These are phyloP conservation scores for Xanthoconium purpureum DNA, from an alignment of 768 basidiomycete genomes.

Conservation along the genomic window DNA sequence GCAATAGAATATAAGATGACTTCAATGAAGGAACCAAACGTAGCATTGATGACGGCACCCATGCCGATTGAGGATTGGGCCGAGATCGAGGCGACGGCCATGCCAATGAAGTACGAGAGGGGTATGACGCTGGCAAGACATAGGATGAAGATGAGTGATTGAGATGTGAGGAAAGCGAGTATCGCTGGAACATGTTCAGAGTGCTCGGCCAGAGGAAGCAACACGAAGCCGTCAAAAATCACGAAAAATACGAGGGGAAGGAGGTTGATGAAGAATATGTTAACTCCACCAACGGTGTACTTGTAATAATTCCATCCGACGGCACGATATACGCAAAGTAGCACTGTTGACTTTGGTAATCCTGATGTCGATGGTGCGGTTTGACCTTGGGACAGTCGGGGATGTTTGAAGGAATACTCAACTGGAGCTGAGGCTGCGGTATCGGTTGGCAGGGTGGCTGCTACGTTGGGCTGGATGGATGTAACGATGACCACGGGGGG, in stretches of 20 bases:
- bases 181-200: constrained; percentile 61
- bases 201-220: constrained; percentile 69
- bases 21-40: constrained; percentile 98
- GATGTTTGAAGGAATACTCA: constrained; percentile 65
- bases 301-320: constrained; percentile 93
- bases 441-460: constrained; percentile 3
- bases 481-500: constrained; percentile 62
- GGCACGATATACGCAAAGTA: constrained; percentile 93
- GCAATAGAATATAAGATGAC: constrained; percentile 91
- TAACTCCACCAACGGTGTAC: constrained; percentile 97
- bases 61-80: constrained; percentile 98
- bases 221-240: constrained; percentile 87
- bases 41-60: constrained; percentile 99
- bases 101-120: constrained; percentile 97
- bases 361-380: constrained; percentile 71
- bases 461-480: constrained; percentile 26
- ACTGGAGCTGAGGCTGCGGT: constrained; percentile 28
- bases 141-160: constrained; percentile 77
- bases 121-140: constrained; percentile 92
- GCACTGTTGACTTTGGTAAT: constrained; percentile 78
- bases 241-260: constrained; percentile 92
- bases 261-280: constrained; percentile 97
- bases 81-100: constrained; percentile 99
- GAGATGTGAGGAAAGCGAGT: constrained; percentile 66
- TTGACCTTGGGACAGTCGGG: constrained; percentile 82